Evolutionary conservation across 2,329 filamentous ascomycete genomes (phyloP).

Genomic region (Fusarium annulatum): DNA sequence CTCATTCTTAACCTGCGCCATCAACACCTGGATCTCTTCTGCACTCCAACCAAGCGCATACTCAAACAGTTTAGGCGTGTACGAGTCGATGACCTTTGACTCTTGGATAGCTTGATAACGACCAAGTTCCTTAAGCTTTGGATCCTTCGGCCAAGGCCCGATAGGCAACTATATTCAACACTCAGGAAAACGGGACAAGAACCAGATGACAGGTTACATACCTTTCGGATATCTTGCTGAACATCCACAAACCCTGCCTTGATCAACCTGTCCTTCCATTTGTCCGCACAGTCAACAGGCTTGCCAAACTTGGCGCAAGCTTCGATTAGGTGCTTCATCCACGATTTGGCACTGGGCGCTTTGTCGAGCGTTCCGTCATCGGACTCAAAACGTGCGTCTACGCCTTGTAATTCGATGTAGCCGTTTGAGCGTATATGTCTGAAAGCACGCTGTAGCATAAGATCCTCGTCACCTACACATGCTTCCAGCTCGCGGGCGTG

Average conservation of each 20-base stretch:
- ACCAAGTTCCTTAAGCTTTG: slow-evolving; percentile 23
- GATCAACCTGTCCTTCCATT: slow-evolving; percentile 8
- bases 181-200: fast-evolving
- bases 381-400: neutral
- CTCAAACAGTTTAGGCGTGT: slow-evolving; percentile 29
- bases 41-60: slow-evolving; percentile 27
- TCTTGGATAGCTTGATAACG: slow-evolving; percentile 21
- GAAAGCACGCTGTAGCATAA: neutral
- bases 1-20: slow-evolving; percentile 33
- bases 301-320: slow-evolving; percentile 25
- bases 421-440: neutral
- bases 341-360: slow-evolving; percentile 4
- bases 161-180: slow-evolving; percentile 5
- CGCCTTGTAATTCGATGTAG: slow-evolving; percentile 17
- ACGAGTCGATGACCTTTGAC: slow-evolving; percentile 22
- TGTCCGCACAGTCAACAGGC: neutral
- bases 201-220: neutral
- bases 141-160: slow-evolving; percentile 17
- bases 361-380: slow-evolving; percentile 15
- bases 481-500: slow-evolving; percentile 24
- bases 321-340: slow-evolving; percentile 5
- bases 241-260: slow-evolving; percentile 15
- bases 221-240: slow-evolving; percentile 5
- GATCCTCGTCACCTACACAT: slow-evolving; percentile 2
- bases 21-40: slow-evolving; percentile 24